These are phyloP conservation scores for Saksenaea vasiformis DNA, from an alignment of 371 early-diverging fungal species.

Conservation along the genomic window DNA sequence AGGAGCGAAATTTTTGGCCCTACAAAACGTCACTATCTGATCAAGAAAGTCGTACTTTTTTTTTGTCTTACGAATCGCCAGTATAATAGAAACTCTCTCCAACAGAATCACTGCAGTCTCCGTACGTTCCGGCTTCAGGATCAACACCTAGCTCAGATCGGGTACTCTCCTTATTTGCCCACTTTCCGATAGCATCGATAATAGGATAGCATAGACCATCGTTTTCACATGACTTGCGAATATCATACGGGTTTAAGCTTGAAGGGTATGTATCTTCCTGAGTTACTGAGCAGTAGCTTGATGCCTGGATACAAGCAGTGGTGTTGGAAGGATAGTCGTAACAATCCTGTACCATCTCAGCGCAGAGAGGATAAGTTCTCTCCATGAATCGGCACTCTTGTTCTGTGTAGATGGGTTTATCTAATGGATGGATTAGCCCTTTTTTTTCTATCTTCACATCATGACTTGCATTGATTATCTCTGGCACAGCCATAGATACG, in stretches of 20 bases:
- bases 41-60: too few species aligned
- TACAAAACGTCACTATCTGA: not conserved
- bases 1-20: constrained; percentile 51
- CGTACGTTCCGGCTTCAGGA: constrained; percentile 61
- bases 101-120: constrained; percentile 74
- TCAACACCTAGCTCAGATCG: constrained; percentile 68
- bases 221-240: constrained; percentile 65
- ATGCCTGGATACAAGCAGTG: constrained; percentile 75
- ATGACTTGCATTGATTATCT: constrained; percentile 24
- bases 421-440: constrained; percentile 13
- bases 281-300: constrained; percentile 68
- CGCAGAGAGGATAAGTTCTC: constrained; percentile 70
- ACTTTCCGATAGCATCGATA: constrained; percentile 69
- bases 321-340: constrained; percentile 71
- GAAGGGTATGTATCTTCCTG: constrained; percentile 4
- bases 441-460: not conserved
- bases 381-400: constrained; percentile 72
- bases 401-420: constrained; percentile 41
- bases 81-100: constrained; percentile 68
- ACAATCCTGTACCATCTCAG: constrained; percentile 70
- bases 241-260: constrained; percentile 64
- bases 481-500: constrained; percentile 76
- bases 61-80: constrained; percentile 75
- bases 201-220: constrained; percentile 77
- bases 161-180: constrained; percentile 74